Conservation (phyloP, 2,329 filamentous ascomycete species). For the Sclerotinia glacialis region DNA sequence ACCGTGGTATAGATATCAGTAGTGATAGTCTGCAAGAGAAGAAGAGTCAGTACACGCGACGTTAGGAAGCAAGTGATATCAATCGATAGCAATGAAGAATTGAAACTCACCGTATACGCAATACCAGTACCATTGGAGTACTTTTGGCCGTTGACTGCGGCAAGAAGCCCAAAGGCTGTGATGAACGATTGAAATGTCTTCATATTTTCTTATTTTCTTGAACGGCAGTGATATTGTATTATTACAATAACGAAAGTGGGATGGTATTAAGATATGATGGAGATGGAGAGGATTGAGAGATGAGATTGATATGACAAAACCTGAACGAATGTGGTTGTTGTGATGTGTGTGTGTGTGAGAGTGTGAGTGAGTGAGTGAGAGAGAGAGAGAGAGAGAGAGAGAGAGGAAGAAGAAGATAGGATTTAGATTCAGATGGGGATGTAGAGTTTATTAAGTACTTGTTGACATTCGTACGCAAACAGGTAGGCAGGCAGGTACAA, state of each 20-base stretch:
- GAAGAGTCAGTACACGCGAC: background rate
- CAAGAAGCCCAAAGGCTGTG: constrained; percentile 21
- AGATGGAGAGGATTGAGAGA: constrained; percentile 4
- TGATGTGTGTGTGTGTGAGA: background rate
- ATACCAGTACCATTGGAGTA: constrained; percentile 19
- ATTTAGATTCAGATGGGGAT: background rate
- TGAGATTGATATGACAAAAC: constrained; percentile 7
- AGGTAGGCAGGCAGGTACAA: constrained; percentile 14
- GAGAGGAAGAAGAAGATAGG: background rate
- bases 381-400: background rate
- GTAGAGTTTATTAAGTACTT: constrained; percentile 6
- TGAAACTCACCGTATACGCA: constrained; percentile 18
- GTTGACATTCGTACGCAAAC: background rate
- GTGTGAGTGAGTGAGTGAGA: too few relatives aligned
- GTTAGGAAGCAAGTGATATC: background rate
- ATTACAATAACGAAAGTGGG: constrained; percentile 12
- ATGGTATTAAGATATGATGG: constrained; percentile 12
- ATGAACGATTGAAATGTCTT: constrained; percentile 21
- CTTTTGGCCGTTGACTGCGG: constrained; percentile 17
- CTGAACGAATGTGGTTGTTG: constrained; percentile 21
- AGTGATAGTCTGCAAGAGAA: constrained; percentile 23
- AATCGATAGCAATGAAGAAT: background rate
- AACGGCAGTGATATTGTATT: constrained; percentile 10
- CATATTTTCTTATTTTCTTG: constrained; percentile 14
- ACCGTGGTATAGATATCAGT: constrained; percentile 46